Evolutionary conservation across 2,329 filamentous ascomycete genomes (phyloP).

Genomic region (Orbilia javanica): DNA sequence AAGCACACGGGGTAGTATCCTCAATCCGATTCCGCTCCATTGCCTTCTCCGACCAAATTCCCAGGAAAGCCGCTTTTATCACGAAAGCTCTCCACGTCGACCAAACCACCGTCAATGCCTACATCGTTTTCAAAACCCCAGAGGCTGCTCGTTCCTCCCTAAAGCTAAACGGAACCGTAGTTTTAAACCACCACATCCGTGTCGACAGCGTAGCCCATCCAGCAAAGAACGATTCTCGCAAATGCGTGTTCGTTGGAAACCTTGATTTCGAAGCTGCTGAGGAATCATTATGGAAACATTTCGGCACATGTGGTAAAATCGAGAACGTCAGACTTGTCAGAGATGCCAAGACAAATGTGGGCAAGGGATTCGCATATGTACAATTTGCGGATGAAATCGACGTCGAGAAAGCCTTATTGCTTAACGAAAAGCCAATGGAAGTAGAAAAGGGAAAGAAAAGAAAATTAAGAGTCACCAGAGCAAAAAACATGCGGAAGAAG

Average conservation of each 20-base stretch:
- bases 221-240: conserved; percentile 81
- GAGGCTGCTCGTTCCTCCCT: conserved; percentile 81
- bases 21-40: conserved; percentile 95
- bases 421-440: conserved; percentile 86
- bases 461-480: conserved; percentile 84
- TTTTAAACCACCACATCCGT: conserved; percentile 88
- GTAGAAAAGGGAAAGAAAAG: conserved; percentile 66
- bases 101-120: conserved; percentile 92
- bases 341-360: conserved; percentile 88
- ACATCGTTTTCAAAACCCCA: conserved; percentile 84
- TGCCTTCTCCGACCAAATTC: conserved; percentile 82
- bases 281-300: conserved; percentile 90
- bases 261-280: conserved; percentile 96
- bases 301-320: conserved; percentile 81
- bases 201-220: conserved; percentile 94
- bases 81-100: conserved; percentile 93
- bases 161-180: conserved; percentile 82
- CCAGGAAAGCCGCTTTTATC: conserved; percentile 94
- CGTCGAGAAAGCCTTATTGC: conserved; percentile 89
- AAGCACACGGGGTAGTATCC: conserved; percentile 72
- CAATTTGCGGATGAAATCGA: conserved; percentile 91
- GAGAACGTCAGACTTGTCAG: conserved; percentile 94
- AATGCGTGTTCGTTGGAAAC: conserved; percentile 96
- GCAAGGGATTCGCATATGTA: conserved; percentile 97
- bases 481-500: conserved; percentile 76